phyloP scores from a whole-genome alignment of 1,139 yeast genomes.

The Hanseniaspora sp. region DNA sequence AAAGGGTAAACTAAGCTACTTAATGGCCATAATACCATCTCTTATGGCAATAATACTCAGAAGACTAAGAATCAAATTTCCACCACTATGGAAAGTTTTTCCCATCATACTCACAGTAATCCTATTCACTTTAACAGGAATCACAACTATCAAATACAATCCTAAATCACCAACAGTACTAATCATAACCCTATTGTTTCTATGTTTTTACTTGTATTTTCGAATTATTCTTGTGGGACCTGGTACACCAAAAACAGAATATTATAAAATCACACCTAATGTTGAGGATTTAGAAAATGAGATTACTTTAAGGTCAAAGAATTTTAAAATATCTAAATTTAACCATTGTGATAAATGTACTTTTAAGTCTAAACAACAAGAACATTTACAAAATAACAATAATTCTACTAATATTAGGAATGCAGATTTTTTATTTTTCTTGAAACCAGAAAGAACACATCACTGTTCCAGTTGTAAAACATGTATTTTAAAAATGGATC shows the following conservation, averaged over 20 bases:
- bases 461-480: conserved; percentile 67
- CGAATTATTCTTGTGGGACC: conserved; percentile 49
- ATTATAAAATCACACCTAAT: conserved; percentile 33
- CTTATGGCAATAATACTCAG: background rate
- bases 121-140: background rate
- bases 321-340: conserved; percentile 46
- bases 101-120: background rate
- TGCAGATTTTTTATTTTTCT: conserved; percentile 30
- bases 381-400: background rate
- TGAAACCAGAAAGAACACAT: conserved; percentile 93
- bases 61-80: background rate
- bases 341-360: conserved; percentile 40
- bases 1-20: too few species aligned
- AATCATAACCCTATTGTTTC: background rate
- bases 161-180: background rate
- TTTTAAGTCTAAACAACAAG: background rate
- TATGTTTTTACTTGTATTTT: conserved; percentile 38
- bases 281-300: conserved; percentile 29
- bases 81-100: conserved; percentile 8
- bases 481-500: conserved; percentile 75
- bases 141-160: background rate
- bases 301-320: conserved; percentile 34
- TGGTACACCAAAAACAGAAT: conserved; percentile 49
- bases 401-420: background rate
- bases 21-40: background rate